Percentiles rank a stretch among this genome's conserved stretches.
These are phyloP conservation scores for Botryotinia globosa DNA, from an alignment of 2,329 filamentous ascomycete species.

Conservation along the genomic window DNA sequence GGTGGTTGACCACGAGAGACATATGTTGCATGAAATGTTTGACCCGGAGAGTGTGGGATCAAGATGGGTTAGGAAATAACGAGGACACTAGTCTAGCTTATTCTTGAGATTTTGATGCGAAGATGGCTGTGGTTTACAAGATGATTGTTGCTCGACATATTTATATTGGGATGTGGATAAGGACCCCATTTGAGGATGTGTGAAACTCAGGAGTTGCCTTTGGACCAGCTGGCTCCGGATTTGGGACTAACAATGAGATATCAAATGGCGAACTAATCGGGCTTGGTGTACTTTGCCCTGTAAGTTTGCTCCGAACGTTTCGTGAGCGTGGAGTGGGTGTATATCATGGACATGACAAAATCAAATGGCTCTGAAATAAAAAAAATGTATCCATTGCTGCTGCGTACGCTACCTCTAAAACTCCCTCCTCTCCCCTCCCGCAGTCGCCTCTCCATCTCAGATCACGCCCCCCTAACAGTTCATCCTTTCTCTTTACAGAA, in stretches of 20 bases:
- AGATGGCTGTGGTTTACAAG: neutral
- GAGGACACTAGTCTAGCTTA: neutral
- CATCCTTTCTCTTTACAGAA: neutral
- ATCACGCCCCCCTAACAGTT: neutral
- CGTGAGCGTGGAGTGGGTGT: neutral
- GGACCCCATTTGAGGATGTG: neutral
- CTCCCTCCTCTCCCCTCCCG: too few species aligned
- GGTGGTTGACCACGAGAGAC: conserved; percentile 1
- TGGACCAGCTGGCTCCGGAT: neutral
- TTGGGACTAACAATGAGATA: neutral
- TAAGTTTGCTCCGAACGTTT: neutral
- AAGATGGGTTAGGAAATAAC: neutral
- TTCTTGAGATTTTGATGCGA: neutral
- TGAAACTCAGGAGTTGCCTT: neutral
- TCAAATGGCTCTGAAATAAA: neutral
- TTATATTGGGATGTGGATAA: neutral
- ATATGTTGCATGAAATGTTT: conserved; percentile 15
- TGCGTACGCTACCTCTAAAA: neutral
- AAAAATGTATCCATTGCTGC: neutral
- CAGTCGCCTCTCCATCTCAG: neutral
- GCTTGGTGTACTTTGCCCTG: neutral
- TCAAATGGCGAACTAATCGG: neutral
- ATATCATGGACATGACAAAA: neutral
- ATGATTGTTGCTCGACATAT: neutral
- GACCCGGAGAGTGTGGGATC: neutral